phyloP scores from a whole-genome alignment of 176 grass and related monocot species.

The Lolium perenne region DNA sequence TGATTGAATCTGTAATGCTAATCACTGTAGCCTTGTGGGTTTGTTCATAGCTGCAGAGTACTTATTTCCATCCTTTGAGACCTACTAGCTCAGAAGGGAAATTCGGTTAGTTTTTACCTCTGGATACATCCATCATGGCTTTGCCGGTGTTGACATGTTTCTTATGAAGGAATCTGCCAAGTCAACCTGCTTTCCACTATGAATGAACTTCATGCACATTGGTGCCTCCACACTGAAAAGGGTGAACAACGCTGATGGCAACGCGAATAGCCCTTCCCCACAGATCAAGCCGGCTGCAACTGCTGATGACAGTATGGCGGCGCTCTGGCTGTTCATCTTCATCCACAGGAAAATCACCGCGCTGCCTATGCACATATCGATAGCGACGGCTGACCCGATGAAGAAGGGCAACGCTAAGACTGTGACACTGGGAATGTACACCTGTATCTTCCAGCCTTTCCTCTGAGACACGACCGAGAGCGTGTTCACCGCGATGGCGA shows the following conservation, averaged over 20 bases:
- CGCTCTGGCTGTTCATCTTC: conserved; percentile 29
- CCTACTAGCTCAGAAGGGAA: background rate
- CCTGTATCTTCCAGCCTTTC: conserved; percentile 34
- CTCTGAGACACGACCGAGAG: conserved; percentile 35
- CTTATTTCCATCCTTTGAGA: background rate
- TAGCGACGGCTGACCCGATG: background rate
- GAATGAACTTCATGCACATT: conserved; percentile 63
- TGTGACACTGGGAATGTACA: conserved; percentile 39
- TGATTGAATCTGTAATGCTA: background rate
- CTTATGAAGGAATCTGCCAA: conserved; percentile 41
- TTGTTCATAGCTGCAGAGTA: background rate
- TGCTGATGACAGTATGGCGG: conserved; percentile 8
- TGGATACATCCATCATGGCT: conserved; percentile 14
- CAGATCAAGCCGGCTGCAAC: conserved; percentile 50
- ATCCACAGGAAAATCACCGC: background rate
- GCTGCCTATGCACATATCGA: conserved; percentile 41
- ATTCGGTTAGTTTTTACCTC: background rate
- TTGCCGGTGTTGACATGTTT: background rate
- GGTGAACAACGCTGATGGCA: conserved; percentile 27
- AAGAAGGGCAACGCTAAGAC: conserved; percentile 48
- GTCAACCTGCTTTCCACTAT: conserved; percentile 29
- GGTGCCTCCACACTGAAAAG: conserved; percentile 42
- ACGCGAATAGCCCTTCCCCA: conserved; percentile 46
- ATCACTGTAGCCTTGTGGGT: background rate
- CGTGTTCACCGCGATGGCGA: conserved; percentile 3